These are phyloP conservation scores for Nakaseomyces glabratus DNA, from an alignment of 1,139 yeast genomes.

Conservation along the genomic window DNA sequence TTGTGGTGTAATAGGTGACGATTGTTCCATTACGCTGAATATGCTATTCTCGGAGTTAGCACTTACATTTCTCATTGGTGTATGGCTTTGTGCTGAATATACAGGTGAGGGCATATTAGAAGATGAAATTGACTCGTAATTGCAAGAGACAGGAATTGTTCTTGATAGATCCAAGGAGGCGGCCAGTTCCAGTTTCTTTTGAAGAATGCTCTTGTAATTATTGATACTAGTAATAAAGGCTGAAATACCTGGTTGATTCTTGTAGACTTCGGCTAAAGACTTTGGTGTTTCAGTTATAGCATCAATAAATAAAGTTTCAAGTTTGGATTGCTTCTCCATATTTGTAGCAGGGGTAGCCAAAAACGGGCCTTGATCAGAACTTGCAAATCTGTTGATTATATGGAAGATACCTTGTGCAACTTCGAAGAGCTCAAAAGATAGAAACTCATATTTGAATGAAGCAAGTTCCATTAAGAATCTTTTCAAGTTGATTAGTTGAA, in stretches of 20 bases:
- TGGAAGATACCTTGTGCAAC: slow-evolving; percentile 28
- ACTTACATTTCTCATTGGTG: slow-evolving; percentile 27
- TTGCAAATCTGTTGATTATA: slow-evolving; percentile 26
- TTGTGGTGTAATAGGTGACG: slow-evolving; percentile 26
- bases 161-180: slow-evolving; percentile 23
- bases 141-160: slow-evolving; percentile 13
- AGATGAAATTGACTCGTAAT: slow-evolving; percentile 9
- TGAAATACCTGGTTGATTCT: slow-evolving; percentile 22
- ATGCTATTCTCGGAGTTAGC: slow-evolving; percentile 24
- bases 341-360: slow-evolving; percentile 26
- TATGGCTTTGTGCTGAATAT: slow-evolving; percentile 22
- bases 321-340: slow-evolving; percentile 20
- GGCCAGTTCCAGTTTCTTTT: slow-evolving; percentile 24
- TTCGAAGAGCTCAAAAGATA: slow-evolving; percentile 28
- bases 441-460: slow-evolving; percentile 27
- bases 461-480: slow-evolving; percentile 28
- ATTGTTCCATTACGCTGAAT: slow-evolving; percentile 20
- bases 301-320: slow-evolving; percentile 22
- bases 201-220: slow-evolving; percentile 20
- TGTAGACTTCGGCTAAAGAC: slow-evolving; percentile 23
- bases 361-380: slow-evolving; percentile 29
- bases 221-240: slow-evolving; percentile 22
- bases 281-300: slow-evolving; percentile 24
- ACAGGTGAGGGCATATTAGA: slow-evolving; percentile 19
- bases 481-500: slow-evolving; percentile 28